A percentile compares a stretch with the other conserved stretches of the same genome.
These are phyloP conservation scores for Penicillium sp. DNA, from an alignment of 2,329 filamentous ascomycete species.

Conservation along the genomic window DNA sequence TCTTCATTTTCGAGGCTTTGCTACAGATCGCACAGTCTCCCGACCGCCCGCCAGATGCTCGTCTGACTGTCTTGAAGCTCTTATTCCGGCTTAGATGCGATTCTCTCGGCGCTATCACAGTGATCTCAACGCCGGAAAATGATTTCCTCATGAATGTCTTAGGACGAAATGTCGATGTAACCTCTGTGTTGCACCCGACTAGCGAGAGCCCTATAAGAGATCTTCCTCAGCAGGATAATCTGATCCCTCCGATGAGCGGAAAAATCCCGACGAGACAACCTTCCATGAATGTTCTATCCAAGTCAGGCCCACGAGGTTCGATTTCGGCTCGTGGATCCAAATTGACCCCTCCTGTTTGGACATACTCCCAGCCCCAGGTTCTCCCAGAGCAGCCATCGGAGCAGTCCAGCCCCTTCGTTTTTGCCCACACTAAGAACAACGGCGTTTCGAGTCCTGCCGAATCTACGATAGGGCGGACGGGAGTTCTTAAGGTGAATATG, in stretches of 20 bases:
- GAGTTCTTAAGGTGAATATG: constrained; percentile 59
- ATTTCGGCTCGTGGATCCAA: constrained; percentile 39
- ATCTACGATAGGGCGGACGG: constrained; percentile 34
- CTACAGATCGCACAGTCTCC: constrained; percentile 64
- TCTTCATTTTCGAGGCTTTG: constrained; percentile 63
- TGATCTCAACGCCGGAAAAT: constrained; percentile 71
- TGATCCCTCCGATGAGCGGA: constrained; percentile 26
- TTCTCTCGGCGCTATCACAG: constrained; percentile 73
- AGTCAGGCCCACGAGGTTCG: constrained; percentile 35
- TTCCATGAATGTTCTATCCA: constrained; percentile 31
- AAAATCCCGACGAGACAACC: constrained; percentile 37
- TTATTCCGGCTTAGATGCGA: constrained; percentile 83
- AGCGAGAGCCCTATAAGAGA: constrained; percentile 46
- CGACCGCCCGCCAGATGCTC: constrained; percentile 66
- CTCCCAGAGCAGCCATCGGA: constrained; percentile 57
- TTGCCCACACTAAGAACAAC: constrained; percentile 48
- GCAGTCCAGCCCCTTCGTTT: constrained; percentile 53
- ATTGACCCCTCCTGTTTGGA: constrained; percentile 55
- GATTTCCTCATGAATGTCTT: constrained; percentile 72
- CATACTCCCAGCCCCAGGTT: constrained; percentile 56
- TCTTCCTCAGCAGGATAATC: constrained; percentile 41
- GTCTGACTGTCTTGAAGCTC: constrained; percentile 73
- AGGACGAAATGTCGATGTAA: constrained; percentile 62
- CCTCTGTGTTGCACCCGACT: constrained; percentile 45
- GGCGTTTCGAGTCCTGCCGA: constrained; percentile 34